Conservation (phyloP, 2,329 filamentous ascomycete species). For the Claviceps capensis region DNA sequence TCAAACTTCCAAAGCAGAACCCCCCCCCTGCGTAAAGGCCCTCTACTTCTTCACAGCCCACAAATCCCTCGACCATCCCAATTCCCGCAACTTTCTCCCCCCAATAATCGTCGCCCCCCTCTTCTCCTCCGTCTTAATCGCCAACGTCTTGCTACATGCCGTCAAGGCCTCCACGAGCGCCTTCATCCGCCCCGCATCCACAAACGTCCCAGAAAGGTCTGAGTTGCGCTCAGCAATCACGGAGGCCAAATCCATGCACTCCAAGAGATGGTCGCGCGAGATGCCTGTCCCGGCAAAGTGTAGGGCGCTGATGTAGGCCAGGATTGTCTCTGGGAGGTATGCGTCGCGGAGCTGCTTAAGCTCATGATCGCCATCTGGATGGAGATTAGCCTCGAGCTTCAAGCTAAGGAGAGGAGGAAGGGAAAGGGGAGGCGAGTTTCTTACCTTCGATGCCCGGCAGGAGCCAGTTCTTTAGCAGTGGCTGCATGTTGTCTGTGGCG, state of each 20-base stretch:
- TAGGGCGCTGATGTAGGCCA: conserved; percentile 71
- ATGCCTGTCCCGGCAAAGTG: conserved; percentile 65
- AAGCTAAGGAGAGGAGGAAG: background rate
- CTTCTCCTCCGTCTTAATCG: conserved; percentile 42
- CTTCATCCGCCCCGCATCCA: conserved; percentile 52
- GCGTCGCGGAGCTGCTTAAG: conserved; percentile 53
- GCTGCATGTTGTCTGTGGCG: conserved; percentile 42
- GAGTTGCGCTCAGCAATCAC: conserved; percentile 58
- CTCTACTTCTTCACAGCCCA: conserved; percentile 37
- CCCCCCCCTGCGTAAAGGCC: too few species aligned
- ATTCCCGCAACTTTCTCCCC: conserved; percentile 46
- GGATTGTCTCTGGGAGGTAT: conserved; percentile 74
- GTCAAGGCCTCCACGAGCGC: conserved; percentile 69
- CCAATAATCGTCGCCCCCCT: conserved; percentile 30
- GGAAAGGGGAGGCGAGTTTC: conserved; percentile 10
- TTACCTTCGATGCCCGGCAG: conserved; percentile 39
- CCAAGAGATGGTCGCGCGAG: conserved; percentile 61
- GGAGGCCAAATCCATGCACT: conserved; percentile 76
- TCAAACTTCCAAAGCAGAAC: background rate
- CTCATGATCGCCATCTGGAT: conserved; percentile 38
- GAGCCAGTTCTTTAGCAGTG: conserved; percentile 54
- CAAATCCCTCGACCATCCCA: conserved; percentile 49
- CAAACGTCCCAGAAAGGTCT: conserved; percentile 51
- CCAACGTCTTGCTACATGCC: conserved; percentile 58
- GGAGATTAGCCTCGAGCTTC: background rate